These are phyloP conservation scores for Polyporus arcularius DNA, from an alignment of 768 basidiomycete genomes.

Conservation along the genomic window DNA sequence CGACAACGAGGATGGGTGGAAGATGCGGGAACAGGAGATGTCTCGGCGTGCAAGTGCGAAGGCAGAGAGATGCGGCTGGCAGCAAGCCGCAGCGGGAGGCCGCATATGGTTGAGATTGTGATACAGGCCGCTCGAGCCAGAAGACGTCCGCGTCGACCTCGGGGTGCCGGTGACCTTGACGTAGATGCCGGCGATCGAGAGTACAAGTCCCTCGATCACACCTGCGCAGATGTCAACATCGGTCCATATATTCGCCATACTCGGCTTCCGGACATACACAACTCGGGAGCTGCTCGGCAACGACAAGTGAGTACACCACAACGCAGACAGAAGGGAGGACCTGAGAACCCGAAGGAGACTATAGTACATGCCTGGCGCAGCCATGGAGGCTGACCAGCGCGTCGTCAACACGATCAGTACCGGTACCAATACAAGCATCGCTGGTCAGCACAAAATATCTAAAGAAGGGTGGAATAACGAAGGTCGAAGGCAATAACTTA, in stretches of 20 bases:
- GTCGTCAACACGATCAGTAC: not conserved
- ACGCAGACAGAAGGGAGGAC: too few species aligned
- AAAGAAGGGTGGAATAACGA: slow-evolving; percentile 3
- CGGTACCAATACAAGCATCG: not conserved
- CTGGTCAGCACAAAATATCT: not conserved
- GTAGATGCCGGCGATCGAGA: not conserved
- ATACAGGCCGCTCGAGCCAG: not conserved
- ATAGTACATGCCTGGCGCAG: too few species aligned
- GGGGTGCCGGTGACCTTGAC: not conserved
- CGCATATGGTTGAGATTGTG: not conserved
- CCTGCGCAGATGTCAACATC: too few species aligned
- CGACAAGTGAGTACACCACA: too few species aligned
- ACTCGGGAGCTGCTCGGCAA: too few species aligned
- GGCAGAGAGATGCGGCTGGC: not conserved
- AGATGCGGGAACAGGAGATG: not conserved
- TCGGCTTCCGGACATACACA: too few species aligned
- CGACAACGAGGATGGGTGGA: not conserved
- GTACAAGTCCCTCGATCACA: too few species aligned
- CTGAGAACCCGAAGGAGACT: too few species aligned
- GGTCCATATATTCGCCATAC: too few species aligned
- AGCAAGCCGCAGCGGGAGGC: not conserved
- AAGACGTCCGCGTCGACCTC: too few species aligned
- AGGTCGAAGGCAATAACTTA: slow-evolving; percentile 15
- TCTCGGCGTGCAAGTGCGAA: not conserved
- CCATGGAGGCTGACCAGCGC: too few species aligned